Evolutionary conservation across 441 rosid genomes (phyloP), one percentile per base, ranked within the genome.

Genomic region (Breynia disticha): DNA sequence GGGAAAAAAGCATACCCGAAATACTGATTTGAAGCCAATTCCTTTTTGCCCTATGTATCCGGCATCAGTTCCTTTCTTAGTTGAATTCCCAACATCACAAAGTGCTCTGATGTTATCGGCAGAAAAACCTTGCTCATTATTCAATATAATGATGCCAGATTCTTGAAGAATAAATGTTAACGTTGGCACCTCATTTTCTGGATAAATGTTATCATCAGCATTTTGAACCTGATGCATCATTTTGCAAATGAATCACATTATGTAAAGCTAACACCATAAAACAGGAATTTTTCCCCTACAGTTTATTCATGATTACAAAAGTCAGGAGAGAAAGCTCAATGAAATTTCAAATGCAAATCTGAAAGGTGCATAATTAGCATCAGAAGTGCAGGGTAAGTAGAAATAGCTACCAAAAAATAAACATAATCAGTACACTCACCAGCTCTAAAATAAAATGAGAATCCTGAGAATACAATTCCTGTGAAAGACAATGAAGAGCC

Each of bases 31-130:
- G 78, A 94, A 94, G 71, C 99, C 99, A 67, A 94, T 94, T 67
- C 99, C 99, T 74, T 94, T 94, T 81, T 87, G 83, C 69, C 99
- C 99, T 41, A 94, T 87, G 75, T 90, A 94, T 50, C 99, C 99
- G 61, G 70, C 48, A 59, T 75, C 76, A 74, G 79, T 78, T 70
- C 94, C 94, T 65, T 83, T 87, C 75, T 94, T 87, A 44, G 99
- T 94, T 28, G 99, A 94, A 70, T 73, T 87, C 64, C 99, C 99
- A 78, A 94, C 84, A 76, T 94, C 99, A 72, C 99, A 90, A 60
- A 94, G 85, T 44, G 97, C 95, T 72, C 79, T 83, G 66, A 94
- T 83, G 72, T 94, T 87, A 64, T 81, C 72, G 67, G 95, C 80
- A 55, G 78, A 78, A 75, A 94, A 90, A 52, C 99, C 99, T 49